Conservation (phyloP, 1,139 yeast species). For the Taphrina flavorubra region DNA sequence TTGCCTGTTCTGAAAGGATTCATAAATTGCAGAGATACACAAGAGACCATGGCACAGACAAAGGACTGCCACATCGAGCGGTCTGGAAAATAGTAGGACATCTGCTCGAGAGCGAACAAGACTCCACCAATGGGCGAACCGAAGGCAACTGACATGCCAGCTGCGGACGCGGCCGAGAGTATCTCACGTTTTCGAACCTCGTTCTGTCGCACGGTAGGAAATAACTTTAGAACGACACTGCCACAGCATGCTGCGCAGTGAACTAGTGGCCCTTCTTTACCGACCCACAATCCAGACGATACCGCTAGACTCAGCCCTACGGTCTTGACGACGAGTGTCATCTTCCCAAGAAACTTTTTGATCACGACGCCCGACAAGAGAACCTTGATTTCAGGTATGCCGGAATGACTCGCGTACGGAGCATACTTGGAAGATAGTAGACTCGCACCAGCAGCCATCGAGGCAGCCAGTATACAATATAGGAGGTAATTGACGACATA, state of each 20-base stretch:
- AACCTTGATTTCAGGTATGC: constrained; percentile 66
- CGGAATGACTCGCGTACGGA: constrained; percentile 63
- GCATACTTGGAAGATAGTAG: constrained; percentile 48
- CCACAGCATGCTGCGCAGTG: constrained; percentile 74
- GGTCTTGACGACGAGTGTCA: constrained; percentile 61
- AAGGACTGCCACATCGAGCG: constrained; percentile 65
- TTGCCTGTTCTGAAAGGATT: constrained; percentile 71
- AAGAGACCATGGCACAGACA: constrained; percentile 66
- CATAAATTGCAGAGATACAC: constrained; percentile 61
- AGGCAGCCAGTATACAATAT: constrained; percentile 17
- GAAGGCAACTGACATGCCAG: constrained; percentile 76
- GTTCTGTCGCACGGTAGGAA: constrained; percentile 60
- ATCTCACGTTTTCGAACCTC: constrained; percentile 65
- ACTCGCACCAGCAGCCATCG: constrained; percentile 22
- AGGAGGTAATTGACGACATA: constrained; percentile 18
- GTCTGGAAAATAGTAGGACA: constrained; percentile 65
- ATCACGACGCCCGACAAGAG: constrained; percentile 64
- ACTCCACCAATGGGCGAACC: constrained; percentile 76
- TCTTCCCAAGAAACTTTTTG: constrained; percentile 62
- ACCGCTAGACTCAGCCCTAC: constrained; percentile 63
- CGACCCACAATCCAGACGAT: constrained; percentile 69
- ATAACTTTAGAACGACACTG: constrained; percentile 61
- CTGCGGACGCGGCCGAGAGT: constrained; percentile 67
- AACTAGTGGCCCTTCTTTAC: constrained; percentile 74
- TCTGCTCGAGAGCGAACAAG: constrained; percentile 68